These are phyloP conservation scores for Cladorrhinum sp. DNA, from an alignment of 2,329 filamentous ascomycete species.

Conservation along the genomic window DNA sequence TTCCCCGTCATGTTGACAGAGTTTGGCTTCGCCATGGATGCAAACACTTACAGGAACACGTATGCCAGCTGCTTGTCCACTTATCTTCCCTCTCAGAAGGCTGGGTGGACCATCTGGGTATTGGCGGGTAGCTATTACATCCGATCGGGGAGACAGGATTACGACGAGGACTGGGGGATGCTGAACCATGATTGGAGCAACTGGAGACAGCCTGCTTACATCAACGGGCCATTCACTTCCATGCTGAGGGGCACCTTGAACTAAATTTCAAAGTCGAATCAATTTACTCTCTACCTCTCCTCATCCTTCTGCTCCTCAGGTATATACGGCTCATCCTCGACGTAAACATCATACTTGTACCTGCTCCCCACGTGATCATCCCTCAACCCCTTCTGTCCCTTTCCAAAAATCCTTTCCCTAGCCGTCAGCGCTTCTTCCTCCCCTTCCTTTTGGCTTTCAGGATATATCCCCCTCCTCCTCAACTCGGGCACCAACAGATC, in stretches of 20 bases:
- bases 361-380: constrained; percentile 56
- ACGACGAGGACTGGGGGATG: constrained; percentile 57
- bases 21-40: constrained; percentile 52
- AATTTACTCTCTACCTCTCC: not conserved
- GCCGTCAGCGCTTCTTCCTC: constrained; percentile 44
- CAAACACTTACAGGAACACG: constrained; percentile 42
- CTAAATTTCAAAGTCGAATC: not conserved
- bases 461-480: constrained; percentile 39
- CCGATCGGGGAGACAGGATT: constrained; percentile 50
- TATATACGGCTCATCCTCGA: constrained; percentile 45
- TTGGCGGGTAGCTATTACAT: constrained; percentile 58
- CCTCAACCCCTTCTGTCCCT: constrained; percentile 54
- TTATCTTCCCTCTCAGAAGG: constrained; percentile 47
- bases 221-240: constrained; percentile 40
- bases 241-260: constrained; percentile 33
- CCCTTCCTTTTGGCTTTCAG: constrained; percentile 29
- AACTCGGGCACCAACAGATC: constrained; percentile 48
- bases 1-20: constrained; percentile 53
- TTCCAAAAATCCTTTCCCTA: constrained; percentile 60
- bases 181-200: constrained; percentile 52
- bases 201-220: constrained; percentile 45
- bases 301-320: constrained; percentile 1
- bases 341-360: constrained; percentile 62
- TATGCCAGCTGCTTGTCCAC: constrained; percentile 52
- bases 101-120: constrained; percentile 59